Percentiles rank a stretch among this genome's conserved stretches.
Conservation (phyloP, 768 basidiomycete species). For the Boletus tylopilopsis region DNA sequence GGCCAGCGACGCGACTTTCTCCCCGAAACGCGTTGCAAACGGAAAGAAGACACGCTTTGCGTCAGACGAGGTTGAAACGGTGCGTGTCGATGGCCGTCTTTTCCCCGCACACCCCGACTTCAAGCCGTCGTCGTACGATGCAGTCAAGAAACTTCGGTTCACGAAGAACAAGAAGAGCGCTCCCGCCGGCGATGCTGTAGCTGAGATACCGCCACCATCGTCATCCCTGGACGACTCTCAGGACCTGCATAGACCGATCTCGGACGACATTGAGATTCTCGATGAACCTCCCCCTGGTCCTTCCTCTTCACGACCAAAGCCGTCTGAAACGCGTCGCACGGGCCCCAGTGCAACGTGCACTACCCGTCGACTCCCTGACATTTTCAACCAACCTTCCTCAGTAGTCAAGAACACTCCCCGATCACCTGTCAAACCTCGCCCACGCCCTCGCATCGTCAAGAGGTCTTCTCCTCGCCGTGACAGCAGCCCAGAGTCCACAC, state of each 20-base stretch:
- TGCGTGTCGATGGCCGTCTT: slow-evolving; percentile 15
- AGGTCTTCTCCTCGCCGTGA: not conserved
- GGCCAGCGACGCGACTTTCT: slow-evolving; percentile 5
- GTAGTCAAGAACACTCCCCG: not conserved
- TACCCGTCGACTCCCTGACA: not conserved
- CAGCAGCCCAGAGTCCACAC: slow-evolving; percentile 18
- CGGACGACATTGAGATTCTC: slow-evolving; percentile 12
- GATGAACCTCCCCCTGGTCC: not conserved
- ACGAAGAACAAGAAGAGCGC: slow-evolving; percentile 30
- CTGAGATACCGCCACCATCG: slow-evolving; percentile 15
- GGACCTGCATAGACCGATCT: slow-evolving; percentile 19
- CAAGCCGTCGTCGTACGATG: slow-evolving; percentile 11
- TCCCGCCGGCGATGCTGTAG: not conserved
- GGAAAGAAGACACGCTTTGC: not conserved
- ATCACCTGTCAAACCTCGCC: slow-evolving; percentile 7
- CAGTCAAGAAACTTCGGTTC: slow-evolving; percentile 27
- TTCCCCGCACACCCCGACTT: slow-evolving; percentile 23
- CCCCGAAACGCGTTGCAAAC: slow-evolving; percentile 11
- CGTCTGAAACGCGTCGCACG: slow-evolving; percentile 3
- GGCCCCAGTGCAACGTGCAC: not conserved
- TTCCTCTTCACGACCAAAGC: slow-evolving; percentile 1
- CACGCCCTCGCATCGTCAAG: slow-evolving; percentile 8
- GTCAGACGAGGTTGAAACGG: slow-evolving; percentile 3
- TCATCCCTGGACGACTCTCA: slow-evolving; percentile 24
- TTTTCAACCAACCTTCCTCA: too few species aligned